phyloP scores from a whole-genome alignment of 352 stramenopile species.

The Phytopythium delawarense region DNA sequence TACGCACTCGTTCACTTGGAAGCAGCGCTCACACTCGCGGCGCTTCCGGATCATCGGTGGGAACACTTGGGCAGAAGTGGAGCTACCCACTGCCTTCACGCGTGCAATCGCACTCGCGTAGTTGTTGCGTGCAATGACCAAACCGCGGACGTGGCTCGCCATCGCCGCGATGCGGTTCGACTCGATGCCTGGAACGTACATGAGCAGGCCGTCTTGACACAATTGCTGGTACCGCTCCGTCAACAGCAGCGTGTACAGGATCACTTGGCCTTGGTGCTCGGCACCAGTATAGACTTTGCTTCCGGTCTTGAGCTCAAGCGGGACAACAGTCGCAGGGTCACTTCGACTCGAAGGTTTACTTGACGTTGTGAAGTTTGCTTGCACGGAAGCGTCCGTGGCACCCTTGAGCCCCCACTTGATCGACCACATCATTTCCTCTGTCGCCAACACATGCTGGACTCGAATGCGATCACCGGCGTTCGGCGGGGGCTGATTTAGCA shows the following conservation, averaged over 20 bases:
- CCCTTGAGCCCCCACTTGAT: conserved; percentile 83
- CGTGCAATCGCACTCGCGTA: conserved; percentile 58
- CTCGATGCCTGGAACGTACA: conserved; percentile 72
- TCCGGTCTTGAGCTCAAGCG: conserved; percentile 88
- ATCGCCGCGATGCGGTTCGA: conserved; percentile 61
- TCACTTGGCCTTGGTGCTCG: conserved; percentile 83
- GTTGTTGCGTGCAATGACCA: conserved; percentile 70
- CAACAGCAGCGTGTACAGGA: conserved; percentile 84
- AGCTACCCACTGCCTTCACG: conserved; percentile 49
- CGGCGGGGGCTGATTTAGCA: conserved; percentile 33
- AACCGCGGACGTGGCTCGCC: conserved; percentile 48
- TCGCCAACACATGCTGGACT: conserved; percentile 51
- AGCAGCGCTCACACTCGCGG: conserved; percentile 74
- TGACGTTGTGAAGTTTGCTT: conserved; percentile 30
- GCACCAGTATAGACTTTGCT: conserved; percentile 51
- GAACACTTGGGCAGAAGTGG: conserved; percentile 43
- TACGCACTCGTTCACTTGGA: conserved; percentile 82
- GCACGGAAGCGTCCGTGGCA: conserved; percentile 67
- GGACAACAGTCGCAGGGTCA: conserved; percentile 32
- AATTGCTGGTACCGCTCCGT: conserved; percentile 69
- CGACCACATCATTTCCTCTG: conserved; percentile 85
- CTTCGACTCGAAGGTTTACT: neutral
- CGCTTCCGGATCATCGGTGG: conserved; percentile 70
- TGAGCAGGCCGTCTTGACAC: conserved; percentile 56
- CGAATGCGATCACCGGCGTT: conserved; percentile 22